phyloP scores from a whole-genome alignment of 768 basidiomycete species.

The Candolleomyces aberdarensis region DNA sequence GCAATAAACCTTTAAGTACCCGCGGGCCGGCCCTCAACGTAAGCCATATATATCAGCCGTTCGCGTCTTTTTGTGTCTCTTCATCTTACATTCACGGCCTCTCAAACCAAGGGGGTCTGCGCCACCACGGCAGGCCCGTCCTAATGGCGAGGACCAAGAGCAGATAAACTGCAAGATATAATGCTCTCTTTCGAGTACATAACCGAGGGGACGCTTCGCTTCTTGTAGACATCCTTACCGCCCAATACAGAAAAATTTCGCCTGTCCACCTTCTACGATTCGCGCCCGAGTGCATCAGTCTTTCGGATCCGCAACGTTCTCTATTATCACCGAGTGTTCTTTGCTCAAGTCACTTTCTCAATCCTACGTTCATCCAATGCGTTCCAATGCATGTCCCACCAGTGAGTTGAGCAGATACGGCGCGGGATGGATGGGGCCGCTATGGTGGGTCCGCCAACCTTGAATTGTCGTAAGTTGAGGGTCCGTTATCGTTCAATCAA shows the following conservation, averaged over 20 bases:
- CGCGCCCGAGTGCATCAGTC: neutral
- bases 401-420: too few species aligned
- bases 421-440: too few species aligned
- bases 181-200: slow-evolving; percentile 46
- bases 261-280: neutral
- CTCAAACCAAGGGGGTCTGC: slow-evolving; percentile 67
- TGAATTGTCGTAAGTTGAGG: too few species aligned
- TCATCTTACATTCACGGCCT: slow-evolving; percentile 55
- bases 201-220: slow-evolving; percentile 45
- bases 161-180: slow-evolving; percentile 55
- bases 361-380: neutral
- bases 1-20: neutral
- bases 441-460: too few species aligned
- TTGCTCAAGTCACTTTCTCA: neutral
- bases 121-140: slow-evolving; percentile 43
- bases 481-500: too few species aligned
- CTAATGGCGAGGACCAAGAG: slow-evolving; percentile 84
- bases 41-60: slow-evolving; percentile 15
- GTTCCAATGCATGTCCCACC: too few species aligned
- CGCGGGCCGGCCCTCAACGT: slow-evolving; percentile 35
- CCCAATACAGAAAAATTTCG: neutral
- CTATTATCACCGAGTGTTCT: neutral
- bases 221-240: slow-evolving; percentile 45
- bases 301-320: neutral
- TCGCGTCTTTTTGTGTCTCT: slow-evolving; percentile 14